A percentile compares a stretch with the other conserved stretches of the same genome.
Conservation (phyloP, 257 asterid species). For the Scutellaria baicalensis region DNA sequence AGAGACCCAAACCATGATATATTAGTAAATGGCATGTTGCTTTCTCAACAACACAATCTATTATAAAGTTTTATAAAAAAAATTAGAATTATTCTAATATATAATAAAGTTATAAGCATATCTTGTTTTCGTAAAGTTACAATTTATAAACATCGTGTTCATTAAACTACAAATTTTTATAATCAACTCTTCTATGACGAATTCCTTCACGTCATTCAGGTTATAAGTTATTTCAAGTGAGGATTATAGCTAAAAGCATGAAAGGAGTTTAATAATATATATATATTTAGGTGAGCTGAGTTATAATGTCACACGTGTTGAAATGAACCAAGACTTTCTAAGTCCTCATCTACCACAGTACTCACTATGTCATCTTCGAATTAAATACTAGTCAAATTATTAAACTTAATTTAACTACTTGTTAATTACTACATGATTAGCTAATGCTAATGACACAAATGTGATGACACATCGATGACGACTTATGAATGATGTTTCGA, state of each 20-base stretch:
- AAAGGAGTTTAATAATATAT: background rate
- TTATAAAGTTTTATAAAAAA: no score
- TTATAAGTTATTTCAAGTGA: no score
- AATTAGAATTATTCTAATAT: no score
- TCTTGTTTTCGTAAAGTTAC: no score
- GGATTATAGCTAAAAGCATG: background rate
- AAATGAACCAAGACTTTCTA: constrained; percentile 7
- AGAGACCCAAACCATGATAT: no score
- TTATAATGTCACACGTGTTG: constrained; percentile 12
- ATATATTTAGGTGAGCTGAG: no score
- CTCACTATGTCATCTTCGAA: background rate
- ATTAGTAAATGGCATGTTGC: no score
- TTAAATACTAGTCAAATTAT: background rate
- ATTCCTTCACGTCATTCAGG: background rate
- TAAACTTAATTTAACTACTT: background rate
- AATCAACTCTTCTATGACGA: no score
- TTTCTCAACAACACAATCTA: no score
- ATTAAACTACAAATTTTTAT: no score
- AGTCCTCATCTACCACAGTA: background rate
- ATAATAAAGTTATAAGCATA: no score
- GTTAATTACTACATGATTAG: background rate
- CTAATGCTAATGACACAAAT: background rate
- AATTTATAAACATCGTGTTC: no score
- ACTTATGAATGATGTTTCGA: background rate
- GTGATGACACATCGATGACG: background rate